Conservation (phyloP, 768 basidiomycete genomes). For the Rhodotorula babjevae region DNA sequence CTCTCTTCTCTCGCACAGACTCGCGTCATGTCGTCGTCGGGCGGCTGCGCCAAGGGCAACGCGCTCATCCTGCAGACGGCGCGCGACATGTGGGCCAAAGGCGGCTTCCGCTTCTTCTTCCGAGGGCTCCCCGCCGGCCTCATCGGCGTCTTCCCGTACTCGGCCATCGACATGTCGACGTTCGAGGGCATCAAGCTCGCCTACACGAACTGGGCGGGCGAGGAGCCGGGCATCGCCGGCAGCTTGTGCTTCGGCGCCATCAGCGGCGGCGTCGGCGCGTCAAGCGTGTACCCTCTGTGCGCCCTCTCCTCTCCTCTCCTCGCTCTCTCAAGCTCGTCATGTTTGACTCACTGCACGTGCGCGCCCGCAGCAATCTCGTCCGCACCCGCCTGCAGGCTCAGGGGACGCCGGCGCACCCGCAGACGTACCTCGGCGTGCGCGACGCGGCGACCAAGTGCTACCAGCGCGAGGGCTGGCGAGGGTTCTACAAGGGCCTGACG, state of each 20-base stretch:
- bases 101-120: constrained; percentile 79
- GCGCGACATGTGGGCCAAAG: constrained; percentile 68
- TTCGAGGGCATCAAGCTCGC: constrained; percentile 92
- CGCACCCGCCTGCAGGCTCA: constrained; percentile 93
- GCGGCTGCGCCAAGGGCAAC: constrained; percentile 46
- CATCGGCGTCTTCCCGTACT: constrained; percentile 84
- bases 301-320: not conserved
- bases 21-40: constrained; percentile 91
- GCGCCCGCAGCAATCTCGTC: constrained; percentile 56
- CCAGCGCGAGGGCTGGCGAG: constrained; percentile 80
- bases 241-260: constrained; percentile 54
- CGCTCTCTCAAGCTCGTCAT: not conserved
- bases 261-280: constrained; percentile 34
- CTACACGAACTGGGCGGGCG: constrained; percentile 77
- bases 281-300: constrained; percentile 38
- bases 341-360: not conserved
- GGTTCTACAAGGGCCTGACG: constrained; percentile 79
- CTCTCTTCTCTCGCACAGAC: constrained; percentile 53
- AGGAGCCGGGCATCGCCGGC: constrained; percentile 78
- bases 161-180: constrained; percentile 79
- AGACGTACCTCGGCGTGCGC: constrained; percentile 76
- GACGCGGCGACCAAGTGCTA: constrained; percentile 80
- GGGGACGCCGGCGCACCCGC: constrained; percentile 89
- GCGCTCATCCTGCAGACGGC: constrained; percentile 58
- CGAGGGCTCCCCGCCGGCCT: constrained; percentile 86